phyloP scores from a whole-genome alignment of 208 protist species.

The Trypanosoma lewisi region DNA sequence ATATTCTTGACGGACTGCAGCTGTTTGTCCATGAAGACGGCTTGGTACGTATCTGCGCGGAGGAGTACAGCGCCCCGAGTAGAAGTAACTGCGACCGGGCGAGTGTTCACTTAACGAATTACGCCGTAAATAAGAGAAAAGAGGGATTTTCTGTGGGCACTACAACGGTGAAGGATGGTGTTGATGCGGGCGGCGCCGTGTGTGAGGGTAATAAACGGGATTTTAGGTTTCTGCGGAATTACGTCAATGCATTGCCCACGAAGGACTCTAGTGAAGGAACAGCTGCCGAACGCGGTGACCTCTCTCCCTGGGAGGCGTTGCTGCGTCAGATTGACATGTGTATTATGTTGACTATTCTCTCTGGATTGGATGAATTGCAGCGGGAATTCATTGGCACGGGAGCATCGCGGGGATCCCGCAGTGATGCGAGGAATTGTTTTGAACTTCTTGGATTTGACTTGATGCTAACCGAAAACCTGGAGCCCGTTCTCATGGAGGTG shows the following conservation, averaged over 20 bases:
- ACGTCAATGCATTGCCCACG: constrained; percentile 27
- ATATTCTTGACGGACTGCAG: constrained; percentile 50
- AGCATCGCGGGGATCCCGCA: constrained; percentile 36
- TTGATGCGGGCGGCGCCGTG: too few relatives aligned
- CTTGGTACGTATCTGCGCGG: constrained; percentile 91
- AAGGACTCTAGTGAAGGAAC: not conserved
- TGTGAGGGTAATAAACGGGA: constrained; percentile 53
- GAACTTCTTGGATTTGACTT: constrained; percentile 91
- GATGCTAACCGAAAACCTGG: constrained; percentile 52
- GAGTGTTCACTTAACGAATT: constrained; percentile 87
- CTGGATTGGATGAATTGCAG: constrained; percentile 66
- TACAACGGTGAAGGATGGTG: not conserved
- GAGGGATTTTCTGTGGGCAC: constrained; percentile 26
- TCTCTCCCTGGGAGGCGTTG: constrained; percentile 45
- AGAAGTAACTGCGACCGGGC: constrained; percentile 42
- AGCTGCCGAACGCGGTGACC: not conserved
- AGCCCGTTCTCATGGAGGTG: constrained; percentile 86
- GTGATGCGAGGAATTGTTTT: constrained; percentile 72
- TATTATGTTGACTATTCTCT: constrained; percentile 84
- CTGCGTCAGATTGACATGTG: constrained; percentile 59
- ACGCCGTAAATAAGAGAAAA: constrained; percentile 78
- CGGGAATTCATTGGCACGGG: constrained; percentile 70
- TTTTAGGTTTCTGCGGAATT: constrained; percentile 39
- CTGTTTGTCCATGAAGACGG: constrained; percentile 88
- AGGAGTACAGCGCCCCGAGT: constrained; percentile 65